phyloP scores from a whole-genome alignment of 2,329 filamentous ascomycete species.

The Colletotrichum falcatum region DNA sequence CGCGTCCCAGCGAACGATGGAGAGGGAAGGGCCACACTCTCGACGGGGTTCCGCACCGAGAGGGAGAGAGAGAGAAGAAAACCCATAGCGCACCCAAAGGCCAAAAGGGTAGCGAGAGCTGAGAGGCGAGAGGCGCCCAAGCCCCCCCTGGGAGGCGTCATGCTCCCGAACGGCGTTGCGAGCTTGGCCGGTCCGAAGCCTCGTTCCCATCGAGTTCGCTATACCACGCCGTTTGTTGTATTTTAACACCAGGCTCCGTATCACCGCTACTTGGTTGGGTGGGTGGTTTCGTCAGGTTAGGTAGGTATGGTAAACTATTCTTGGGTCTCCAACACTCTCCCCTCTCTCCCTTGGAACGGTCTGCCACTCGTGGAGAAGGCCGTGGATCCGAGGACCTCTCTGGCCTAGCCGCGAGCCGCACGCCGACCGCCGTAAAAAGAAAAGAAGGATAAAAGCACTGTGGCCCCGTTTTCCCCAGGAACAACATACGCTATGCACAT shows the following conservation, averaged over 20 bases:
- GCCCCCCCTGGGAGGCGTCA: constrained; percentile 29
- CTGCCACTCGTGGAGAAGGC: constrained; percentile 16
- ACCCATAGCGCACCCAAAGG: background rate
- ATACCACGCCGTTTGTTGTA: background rate
- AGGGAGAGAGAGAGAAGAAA: background rate
- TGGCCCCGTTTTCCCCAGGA: constrained; percentile 20
- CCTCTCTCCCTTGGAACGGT: background rate
- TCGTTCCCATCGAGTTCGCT: constrained; percentile 7
- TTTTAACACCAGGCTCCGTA: background rate
- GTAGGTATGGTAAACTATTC: too few relatives aligned
- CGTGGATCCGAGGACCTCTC: constrained; percentile 29
- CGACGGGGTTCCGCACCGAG: too few relatives aligned
- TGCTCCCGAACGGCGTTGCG: constrained; percentile 36
- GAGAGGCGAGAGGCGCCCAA: background rate
- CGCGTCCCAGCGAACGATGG: background rate
- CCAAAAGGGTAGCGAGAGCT: background rate
- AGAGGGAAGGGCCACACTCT: too few relatives aligned
- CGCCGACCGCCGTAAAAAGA: background rate
- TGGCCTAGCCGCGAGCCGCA: constrained; percentile 15
- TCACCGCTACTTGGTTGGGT: too few relatives aligned
- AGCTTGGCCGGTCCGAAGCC: constrained; percentile 28
- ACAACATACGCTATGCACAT: constrained; percentile 14
- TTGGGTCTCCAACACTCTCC: background rate
- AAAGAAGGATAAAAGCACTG: too few relatives aligned
- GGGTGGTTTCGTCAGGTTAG: too few relatives aligned